Conservation (phyloP, 768 basidiomycete genomes). For the Mycena alexandri region DNA sequence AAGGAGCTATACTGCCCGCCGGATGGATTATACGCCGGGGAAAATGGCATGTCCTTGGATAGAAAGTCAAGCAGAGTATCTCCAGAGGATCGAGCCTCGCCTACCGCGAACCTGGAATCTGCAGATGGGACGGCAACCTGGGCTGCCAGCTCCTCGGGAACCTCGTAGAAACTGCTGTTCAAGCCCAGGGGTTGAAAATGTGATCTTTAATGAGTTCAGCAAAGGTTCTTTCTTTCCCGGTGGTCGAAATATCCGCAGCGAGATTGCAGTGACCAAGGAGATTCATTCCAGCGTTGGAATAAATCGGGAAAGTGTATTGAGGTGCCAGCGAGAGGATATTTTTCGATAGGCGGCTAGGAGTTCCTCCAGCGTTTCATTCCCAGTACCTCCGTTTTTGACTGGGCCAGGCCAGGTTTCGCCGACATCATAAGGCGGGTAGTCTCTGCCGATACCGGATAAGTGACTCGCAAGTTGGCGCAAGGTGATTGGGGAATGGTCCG, state of each 20-base stretch:
- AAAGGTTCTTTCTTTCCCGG: constrained; percentile 47
- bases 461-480: constrained; percentile 59
- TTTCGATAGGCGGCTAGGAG: constrained; percentile 52
- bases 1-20: constrained; percentile 67
- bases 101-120: constrained; percentile 50
- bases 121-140: constrained; percentile 56
- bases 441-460: constrained; percentile 53
- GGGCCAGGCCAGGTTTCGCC: constrained; percentile 56
- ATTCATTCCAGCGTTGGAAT: constrained; percentile 84
- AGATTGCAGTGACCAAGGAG: constrained; percentile 76
- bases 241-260: constrained; percentile 61
- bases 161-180: constrained; percentile 58
- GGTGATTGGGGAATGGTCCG: constrained; percentile 48
- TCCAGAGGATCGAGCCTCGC: constrained; percentile 10
- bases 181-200: constrained; percentile 62
- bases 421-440: constrained; percentile 49
- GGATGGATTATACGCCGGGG: constrained; percentile 55
- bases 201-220: constrained; percentile 61
- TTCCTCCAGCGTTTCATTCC: constrained; percentile 37
- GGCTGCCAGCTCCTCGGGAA: constrained; percentile 50
- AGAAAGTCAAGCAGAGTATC: neutral
- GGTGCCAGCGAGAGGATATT: constrained; percentile 55
- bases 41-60: constrained; percentile 54
- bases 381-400: constrained; percentile 43
- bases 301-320: constrained; percentile 69